Base-by-base conservation (phyloP, 78 protist species). In the Isochrysis galbana region DNA sequence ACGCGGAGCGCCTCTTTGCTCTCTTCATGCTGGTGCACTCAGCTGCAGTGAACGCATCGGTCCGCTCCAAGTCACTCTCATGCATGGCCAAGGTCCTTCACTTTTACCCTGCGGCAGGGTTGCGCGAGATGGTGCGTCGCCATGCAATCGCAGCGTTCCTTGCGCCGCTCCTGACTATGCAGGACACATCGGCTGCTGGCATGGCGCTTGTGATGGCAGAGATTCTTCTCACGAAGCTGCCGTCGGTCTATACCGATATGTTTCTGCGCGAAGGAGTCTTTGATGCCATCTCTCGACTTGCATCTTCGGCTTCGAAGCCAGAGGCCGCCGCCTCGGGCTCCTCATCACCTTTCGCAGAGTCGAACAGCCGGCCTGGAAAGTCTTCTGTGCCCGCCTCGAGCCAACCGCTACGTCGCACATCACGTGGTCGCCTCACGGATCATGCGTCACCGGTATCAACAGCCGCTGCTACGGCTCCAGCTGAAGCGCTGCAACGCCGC, bases 231-330 rank as follows among this genome's bases (percentile, higher is more conserved):
- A 42, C 39, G 25, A 87, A 88, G 83, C 70, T 93, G 39, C 94
- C 94, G 2, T 44, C 61, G 34, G 7, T 45, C 34, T 91, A 77
- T 42, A 5, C 32, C 19, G 11, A 17, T 4, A 26, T 32, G 42
- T 78, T 88, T 61, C 48, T 61, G 22, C 90, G 92, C 44, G 94
- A 92, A 54, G 94, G 94, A 7, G 91, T 92, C 47, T 55, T 69
- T 19, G 61, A 77, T 39, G 87, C 83, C 34, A 46, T 80, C 41
- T 19, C 0, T 2, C 36, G 36, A 29, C 88, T 80, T 25, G 10
- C 41, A 26, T 17, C 44, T 7, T 17, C 11, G 0, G 46, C 29
- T 17, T 29, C 47, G 19, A 19, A 0, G 25, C 26, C 26, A 7
- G 46, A 2, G 14, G 86, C 10, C 86, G 86, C 46, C 46, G 7